Base-by-base conservation (phyloP, 2,329 filamentous ascomycete species). In the Ophidiomyces ophidiicola region DNA sequence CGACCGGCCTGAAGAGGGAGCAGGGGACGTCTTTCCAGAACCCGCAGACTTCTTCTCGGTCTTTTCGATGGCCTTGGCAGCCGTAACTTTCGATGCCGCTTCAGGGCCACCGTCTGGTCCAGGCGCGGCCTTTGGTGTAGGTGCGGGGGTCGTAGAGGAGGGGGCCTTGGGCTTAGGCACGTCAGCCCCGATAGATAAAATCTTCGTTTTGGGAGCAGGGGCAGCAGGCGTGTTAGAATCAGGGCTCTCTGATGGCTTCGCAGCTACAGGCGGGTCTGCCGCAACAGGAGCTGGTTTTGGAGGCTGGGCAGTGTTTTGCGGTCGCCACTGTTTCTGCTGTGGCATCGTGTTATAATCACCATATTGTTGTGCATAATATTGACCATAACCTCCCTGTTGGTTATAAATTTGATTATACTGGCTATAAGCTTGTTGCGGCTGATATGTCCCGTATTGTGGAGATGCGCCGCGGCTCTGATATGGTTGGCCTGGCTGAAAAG, bases 61-160 rank as follows among this genome's bases (percentile, higher is more conserved):
- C 71, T 94, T 94, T 55, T 93, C 85, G 46, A 94, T 84, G 6
- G 88, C 87, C 64, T 94, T 94, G 36, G 76, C 69, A 3, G 87
- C 88, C 1, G 80, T 69, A n/a, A 82, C 78, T 65, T 94, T 94
- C 45, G 86, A 72, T 20, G 84, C 49, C 19, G 80, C 80, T 48
- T 82, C 80, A 38, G 61, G 20, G 11, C 60, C 58, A 45, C 58
- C 56, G 19, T 63, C 56, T 41, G 75, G 69, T 34, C 71, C 65
- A 15, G 50, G 52, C 28, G 53, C 52, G 56, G 76, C 72, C 25
- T 71, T 65, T n/a, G 71, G 63, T 5, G 65, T 60, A 1, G 72
- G 63, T 17, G 67, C 48, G 10, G 57, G 51, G 18, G 56, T 50
- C 8, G 51, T 47, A 20, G 57, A 43, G 3, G 60, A 81, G 19